Evolutionary conservation across 2,329 filamentous ascomycete genomes (phyloP), one percentile per base, ranked within the genome.

Genomic region (Claviceps monticola): DNA sequence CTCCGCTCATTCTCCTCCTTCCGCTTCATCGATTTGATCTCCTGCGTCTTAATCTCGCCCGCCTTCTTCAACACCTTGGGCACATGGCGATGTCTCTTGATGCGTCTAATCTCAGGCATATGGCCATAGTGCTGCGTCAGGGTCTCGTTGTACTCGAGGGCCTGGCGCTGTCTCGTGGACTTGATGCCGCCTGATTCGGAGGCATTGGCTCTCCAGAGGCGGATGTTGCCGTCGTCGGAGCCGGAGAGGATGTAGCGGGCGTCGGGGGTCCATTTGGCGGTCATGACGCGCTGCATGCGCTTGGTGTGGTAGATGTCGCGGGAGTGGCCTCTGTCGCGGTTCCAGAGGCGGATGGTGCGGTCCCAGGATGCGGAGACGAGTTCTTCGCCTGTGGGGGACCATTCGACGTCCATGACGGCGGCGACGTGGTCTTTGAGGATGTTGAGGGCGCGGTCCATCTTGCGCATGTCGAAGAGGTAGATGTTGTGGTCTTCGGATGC

Each of bases 231-330:
- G 64, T 97, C 93, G 65, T 97, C 93, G 14, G 86, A 93, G 44
- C 91, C 93, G 5, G 86, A 89, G 46, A 98, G 77, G 21, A 98
- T 71, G 65, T 95, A 98, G 60, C 87, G 87, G 58, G 85, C 83
- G 66, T 98, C 93, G 5, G 89, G 86, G 0, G 89, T 93, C 76
- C 86, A 97, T 55, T 79, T 80, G 47, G 82, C 82, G 9, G 84
- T 83, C 71, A 94, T 94, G 52, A 96, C 89, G 59, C 91, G 80
- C 72, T 97, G 91, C 91, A 96, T 96, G 56, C 93, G 83, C 71
- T 96, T 95, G 17, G 93, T 97, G 72, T 97, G 90, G 70, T 97
- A 98, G 48, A 96, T 82, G 63, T 98, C 93, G 59, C 90, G 79
- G 14, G 86, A 90, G 68, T 93, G 88, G 23, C 91, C 91, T 55